phyloP scores from a whole-genome alignment of 2,329 filamentous ascomycete genomes.

The Ophiostoma novo-ulmi region DNA sequence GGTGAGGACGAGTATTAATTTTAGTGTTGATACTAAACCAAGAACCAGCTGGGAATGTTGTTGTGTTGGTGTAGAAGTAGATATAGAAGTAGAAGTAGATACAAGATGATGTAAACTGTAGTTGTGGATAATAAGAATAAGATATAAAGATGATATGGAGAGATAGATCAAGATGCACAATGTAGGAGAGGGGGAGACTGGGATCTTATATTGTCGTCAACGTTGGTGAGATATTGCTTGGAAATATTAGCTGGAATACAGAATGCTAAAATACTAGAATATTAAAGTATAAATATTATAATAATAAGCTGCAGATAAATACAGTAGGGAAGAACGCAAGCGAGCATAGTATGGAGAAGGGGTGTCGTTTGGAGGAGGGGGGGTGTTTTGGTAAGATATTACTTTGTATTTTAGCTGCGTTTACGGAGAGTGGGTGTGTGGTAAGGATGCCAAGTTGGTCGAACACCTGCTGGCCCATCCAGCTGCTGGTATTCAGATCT shows the following conservation, averaged over 20 bases:
- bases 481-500: constrained; percentile 14
- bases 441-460: neutral
- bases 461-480: neutral
- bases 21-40: constrained; percentile 30
- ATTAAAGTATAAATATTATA: too few relatives aligned
- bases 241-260: neutral
- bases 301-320: too few relatives aligned
- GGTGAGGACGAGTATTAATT: constrained; percentile 3
- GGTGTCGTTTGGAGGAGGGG: neutral
- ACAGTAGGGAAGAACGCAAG: constrained; percentile 3
- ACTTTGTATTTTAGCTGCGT: too few relatives aligned
- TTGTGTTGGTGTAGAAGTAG: constrained; percentile 25
- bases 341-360: constrained; percentile 13
- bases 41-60: constrained; percentile 34
- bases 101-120: constrained; percentile 27
- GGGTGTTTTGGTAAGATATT: neutral
- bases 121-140: neutral
- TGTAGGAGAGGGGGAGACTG: neutral
- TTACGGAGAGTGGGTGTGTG: neutral
- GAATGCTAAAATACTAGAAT: too few relatives aligned
- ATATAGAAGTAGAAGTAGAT: constrained; percentile 21
- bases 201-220: constrained; percentile 16
- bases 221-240: neutral
- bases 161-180: constrained; percentile 9
- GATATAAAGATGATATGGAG: constrained; percentile 19